phyloP scores from a whole-genome alignment of 1,139 yeast genomes.

The Taiozyma sp. region DNA sequence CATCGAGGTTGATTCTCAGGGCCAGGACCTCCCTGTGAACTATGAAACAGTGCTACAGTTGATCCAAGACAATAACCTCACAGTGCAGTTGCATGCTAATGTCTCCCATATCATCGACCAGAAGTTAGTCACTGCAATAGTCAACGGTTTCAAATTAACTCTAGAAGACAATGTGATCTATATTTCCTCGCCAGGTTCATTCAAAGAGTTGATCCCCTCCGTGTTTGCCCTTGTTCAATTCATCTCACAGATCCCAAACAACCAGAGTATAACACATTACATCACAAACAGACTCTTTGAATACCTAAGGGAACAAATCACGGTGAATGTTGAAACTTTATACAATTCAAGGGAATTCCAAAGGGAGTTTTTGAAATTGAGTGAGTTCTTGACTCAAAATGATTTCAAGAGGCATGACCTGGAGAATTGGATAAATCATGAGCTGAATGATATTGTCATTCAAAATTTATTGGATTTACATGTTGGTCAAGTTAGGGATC shows the following conservation, averaged over 20 bases:
- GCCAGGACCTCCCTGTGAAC: constrained; percentile 12
- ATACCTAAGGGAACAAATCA: constrained; percentile 15
- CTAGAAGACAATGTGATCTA: constrained; percentile 4
- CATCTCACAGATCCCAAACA: constrained; percentile 14
- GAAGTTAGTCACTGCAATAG: constrained; percentile 8
- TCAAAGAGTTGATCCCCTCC: constrained; percentile 9
- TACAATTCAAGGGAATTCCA: constrained; percentile 7
- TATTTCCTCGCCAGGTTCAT: not conserved
- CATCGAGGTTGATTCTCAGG: constrained; percentile 15
- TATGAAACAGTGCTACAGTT: constrained; percentile 12
- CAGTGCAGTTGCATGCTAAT: constrained; percentile 6
- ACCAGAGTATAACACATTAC: constrained; percentile 13
- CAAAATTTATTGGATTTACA: constrained; percentile 18
- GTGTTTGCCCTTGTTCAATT: constrained; percentile 15
- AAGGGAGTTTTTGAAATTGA: constrained; percentile 11
- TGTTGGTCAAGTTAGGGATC: constrained; percentile 11
- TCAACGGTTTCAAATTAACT: constrained; percentile 1
- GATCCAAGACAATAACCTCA: constrained; percentile 4
- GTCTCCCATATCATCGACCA: constrained; percentile 14
- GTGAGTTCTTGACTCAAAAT: constrained; percentile 9
- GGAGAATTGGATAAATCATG: constrained; percentile 19
- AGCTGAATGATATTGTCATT: constrained; percentile 15
- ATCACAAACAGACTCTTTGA: constrained; percentile 18
- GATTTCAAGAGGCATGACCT: constrained; percentile 17
- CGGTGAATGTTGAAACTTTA: constrained; percentile 12